These are phyloP conservation scores for Calonectria honghensis DNA, from an alignment of 2,329 filamentous ascomycete species.

Conservation along the genomic window DNA sequence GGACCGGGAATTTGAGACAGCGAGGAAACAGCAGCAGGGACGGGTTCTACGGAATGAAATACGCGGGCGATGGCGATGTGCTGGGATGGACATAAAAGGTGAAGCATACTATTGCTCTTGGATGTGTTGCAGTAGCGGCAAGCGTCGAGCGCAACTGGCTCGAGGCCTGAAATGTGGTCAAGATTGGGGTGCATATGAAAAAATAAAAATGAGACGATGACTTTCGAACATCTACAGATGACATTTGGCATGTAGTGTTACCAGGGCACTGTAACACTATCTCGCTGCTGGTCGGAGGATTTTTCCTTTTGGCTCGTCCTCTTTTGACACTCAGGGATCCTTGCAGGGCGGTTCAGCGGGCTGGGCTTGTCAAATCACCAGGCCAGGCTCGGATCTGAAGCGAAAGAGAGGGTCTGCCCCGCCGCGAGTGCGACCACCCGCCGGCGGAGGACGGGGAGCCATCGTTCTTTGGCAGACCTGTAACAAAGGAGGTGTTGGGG, in stretches of 20 bases:
- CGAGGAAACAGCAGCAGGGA: slow-evolving; percentile 23
- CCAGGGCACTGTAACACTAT: not conserved
- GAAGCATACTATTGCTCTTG: not conserved
- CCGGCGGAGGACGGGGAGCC: slow-evolving; percentile 43
- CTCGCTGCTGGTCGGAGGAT: not conserved
- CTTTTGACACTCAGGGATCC: slow-evolving; percentile 7
- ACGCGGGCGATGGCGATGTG: not conserved
- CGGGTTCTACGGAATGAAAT: not conserved
- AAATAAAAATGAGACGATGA: not conserved
- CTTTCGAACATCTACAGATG: not conserved
- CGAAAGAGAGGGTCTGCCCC: slow-evolving; percentile 25
- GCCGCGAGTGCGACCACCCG: slow-evolving; percentile 42
- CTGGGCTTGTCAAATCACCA: slow-evolving; percentile 21
- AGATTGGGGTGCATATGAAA: not conserved
- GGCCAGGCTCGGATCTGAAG: slow-evolving; percentile 21
- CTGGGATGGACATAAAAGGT: not conserved
- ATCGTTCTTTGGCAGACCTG: slow-evolving; percentile 50
- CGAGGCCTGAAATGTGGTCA: not conserved
- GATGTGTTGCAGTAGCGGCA: not conserved
- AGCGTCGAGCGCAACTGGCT: not conserved
- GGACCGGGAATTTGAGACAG: slow-evolving; percentile 17
- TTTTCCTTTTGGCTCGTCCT: not conserved
- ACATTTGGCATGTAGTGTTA: not conserved
- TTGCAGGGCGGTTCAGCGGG: slow-evolving; percentile 22
- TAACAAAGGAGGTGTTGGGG: slow-evolving; percentile 54